Evolutionary conservation across 2,329 filamentous ascomycete genomes (phyloP), one percentile per base, ranked within the genome.

Genomic region (Mycosphaerella arachidis): DNA sequence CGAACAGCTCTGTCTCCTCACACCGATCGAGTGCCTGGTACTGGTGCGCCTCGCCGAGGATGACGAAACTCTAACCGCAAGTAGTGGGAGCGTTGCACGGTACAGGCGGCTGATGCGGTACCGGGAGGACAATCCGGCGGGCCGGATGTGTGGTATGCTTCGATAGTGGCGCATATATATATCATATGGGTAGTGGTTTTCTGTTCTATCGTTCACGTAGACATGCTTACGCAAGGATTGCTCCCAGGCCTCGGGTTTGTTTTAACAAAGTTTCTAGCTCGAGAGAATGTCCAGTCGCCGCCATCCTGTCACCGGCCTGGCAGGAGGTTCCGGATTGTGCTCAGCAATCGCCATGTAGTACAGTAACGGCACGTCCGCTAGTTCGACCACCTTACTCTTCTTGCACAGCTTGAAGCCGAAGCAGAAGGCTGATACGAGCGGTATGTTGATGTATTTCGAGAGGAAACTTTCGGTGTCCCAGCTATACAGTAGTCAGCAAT

Each of bases 391-490:
- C 60, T 69, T 76, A 6, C 80, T 81, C 48, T 76, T 79, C 64
- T 81, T 70, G 12, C 79, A 33, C 12, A 75, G n/a, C 68, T 85
- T 86, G 84, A 83, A 87, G 0, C 69, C 76, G 6, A 84, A 31
- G 65, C 78, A 81, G 69, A 84, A 79, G 10, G 80, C 68, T 16
- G 82, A 62, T 78, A 88, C 84, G 59, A 88, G 66, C 0, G 84
- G 82, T 30, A 88, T 72, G 72, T 87, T 84, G 48, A 88, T 79
- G 67, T 88, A 84, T 4, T 57, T 59, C 57, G 83, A 85, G 50
- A 88, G 81, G 67, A 88, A 88, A 64, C 81, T 79, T 20, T 86
- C 82, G 2, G 74, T 76, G 50, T 78, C 76, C 66, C 87, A 88
- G 1, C 62, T 73, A 4, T 27, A n/a, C 1, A 6, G n/a, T 16